Base-by-base conservation (phyloP, 352 stramenopile genomes). In the Phytophthora niederhauseri region DNA sequence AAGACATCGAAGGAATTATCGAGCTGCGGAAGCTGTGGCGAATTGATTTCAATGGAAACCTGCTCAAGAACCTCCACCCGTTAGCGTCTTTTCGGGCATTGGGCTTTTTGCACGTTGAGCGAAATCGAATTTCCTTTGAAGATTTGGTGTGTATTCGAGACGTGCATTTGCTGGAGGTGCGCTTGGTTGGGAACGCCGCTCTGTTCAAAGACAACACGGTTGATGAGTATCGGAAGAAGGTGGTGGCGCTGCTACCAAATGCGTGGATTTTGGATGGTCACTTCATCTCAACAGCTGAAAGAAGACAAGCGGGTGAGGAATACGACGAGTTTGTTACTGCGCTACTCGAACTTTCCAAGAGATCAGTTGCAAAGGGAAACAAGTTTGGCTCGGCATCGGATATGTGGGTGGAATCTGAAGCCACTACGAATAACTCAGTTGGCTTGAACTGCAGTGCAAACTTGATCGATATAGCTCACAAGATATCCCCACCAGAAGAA, bases 221-320 rank as follows among this genome's bases (percentile, higher is more conserved):
- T 1, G 28, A 66, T 3, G 61, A 75, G 52, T 87, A 85, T 54
- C 74, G 77, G 0, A 82, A 77, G 57, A 84, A 84, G 51, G 51
- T 81, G 8, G 70, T 77, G 3, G 82, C 85, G 1, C 20, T 91
- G 7, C 63, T 93, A 38, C 78, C 82, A 26, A 89, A 87, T 51
- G 65, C 77, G 3, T 91, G 82, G 85, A 74, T 80, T 4, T 54
- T 93, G 2, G 81, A 91, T 52, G 74, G 81, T 7, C 82, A 91
- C 45, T 93, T 77, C 66, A 68, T 93, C 48, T 70, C 79, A 9
- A 64, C 69, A 11, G 6, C 20, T 20, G 82, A 91, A 48, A 79
- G 85, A 11, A 55, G 72, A 15, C 43, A 73, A 31, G 73, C 82
- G 4, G 58, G 84, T 1, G 79, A 90, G 3, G 53, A 74, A 17